These are phyloP conservation scores for Rhododendron williamsianum DNA, from an alignment of 148 eudicot genomes.

Conservation along the genomic window DNA sequence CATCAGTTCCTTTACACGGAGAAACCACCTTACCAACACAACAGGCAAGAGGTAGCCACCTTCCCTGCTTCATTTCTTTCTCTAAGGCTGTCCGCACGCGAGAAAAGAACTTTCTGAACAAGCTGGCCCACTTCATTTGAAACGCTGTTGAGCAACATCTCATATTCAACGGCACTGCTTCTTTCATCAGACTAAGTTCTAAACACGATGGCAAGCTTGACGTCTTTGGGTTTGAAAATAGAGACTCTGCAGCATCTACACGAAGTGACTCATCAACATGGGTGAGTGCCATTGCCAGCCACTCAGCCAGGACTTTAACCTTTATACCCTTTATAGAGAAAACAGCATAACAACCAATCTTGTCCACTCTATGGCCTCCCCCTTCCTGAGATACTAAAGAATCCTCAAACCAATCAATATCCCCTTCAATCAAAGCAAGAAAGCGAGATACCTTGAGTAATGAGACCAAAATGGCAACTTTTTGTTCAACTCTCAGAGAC, in stretches of 20 bases:
- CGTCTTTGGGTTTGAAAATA: slow-evolving; percentile 87
- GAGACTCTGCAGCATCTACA: slow-evolving; percentile 86
- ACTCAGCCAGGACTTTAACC: slow-evolving; percentile 60
- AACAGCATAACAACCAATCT: slow-evolving; percentile 36
- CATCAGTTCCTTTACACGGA: slow-evolving; percentile 26
- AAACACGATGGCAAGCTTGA: slow-evolving; percentile 82
- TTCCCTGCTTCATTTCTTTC: slow-evolving; percentile 71
- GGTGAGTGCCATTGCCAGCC: slow-evolving; percentile 80
- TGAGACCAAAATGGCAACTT: slow-evolving; percentile 87
- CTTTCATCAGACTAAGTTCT: slow-evolving; percentile 79
- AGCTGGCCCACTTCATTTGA: slow-evolving; percentile 94
- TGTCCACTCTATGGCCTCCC: slow-evolving; percentile 21
- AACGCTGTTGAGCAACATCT: slow-evolving; percentile 95
- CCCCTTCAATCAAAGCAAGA: slow-evolving; percentile 91
- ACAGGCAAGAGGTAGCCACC: slow-evolving; percentile 54
- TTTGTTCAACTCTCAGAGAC: slow-evolving; percentile 54
- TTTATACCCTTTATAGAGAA: slow-evolving; percentile 61
- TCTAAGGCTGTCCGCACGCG: slow-evolving; percentile 90
- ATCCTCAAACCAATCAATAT: slow-evolving; percentile 61
- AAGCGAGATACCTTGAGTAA: slow-evolving; percentile 85
- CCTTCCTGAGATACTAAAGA: slow-evolving; percentile 24
- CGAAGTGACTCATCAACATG: slow-evolving; percentile 93
- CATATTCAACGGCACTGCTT: slow-evolving; percentile 86
- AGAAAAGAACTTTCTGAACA: slow-evolving; percentile 86
- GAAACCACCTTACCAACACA: slow-evolving; percentile 19